A percentile compares a stretch with the other conserved stretches of the same genome.
Evolutionary conservation across 352 stramenopile genomes (phyloP).

Genomic region (Globisporangium rhizosaccharum): DNA sequence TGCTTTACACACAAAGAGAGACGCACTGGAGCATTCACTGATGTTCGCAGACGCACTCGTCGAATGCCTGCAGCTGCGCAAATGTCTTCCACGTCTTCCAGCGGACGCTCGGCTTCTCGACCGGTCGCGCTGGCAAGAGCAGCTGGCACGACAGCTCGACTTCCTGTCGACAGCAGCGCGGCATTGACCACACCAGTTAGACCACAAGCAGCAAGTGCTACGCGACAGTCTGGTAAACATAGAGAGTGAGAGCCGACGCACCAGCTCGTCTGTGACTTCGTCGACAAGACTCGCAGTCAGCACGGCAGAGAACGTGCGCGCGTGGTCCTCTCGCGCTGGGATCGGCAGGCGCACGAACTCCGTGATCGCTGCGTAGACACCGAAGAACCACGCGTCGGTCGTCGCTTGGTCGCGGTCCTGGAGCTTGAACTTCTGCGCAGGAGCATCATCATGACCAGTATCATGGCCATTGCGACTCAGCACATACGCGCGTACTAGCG

Average conservation of each 20-base stretch:
- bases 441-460: not conserved
- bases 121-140: constrained; percentile 32
- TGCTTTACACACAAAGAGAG: not conserved
- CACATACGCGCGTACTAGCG: too few relatives aligned
- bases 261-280: constrained; percentile 50
- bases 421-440: constrained; percentile 55
- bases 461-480: not conserved
- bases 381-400: constrained; percentile 75
- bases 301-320: constrained; percentile 43
- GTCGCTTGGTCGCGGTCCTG: constrained; percentile 75
- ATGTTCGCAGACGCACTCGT: constrained; percentile 40
- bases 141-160: constrained; percentile 74
- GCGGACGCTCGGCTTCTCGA: constrained; percentile 67
- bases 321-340: constrained; percentile 28
- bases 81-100: constrained; percentile 79
- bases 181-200: not conserved
- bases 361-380: constrained; percentile 68
- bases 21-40: not conserved
- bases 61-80: constrained; percentile 57
- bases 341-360: constrained; percentile 49
- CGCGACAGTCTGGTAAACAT: not conserved
- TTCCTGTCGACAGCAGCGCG: constrained; percentile 23
- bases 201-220: constrained; percentile 4
- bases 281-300: constrained; percentile 50
- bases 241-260: constrained; percentile 2